These are phyloP conservation scores for Nothophytophthora sp. DNA, from an alignment of 352 stramenopile species.

Conservation along the genomic window DNA sequence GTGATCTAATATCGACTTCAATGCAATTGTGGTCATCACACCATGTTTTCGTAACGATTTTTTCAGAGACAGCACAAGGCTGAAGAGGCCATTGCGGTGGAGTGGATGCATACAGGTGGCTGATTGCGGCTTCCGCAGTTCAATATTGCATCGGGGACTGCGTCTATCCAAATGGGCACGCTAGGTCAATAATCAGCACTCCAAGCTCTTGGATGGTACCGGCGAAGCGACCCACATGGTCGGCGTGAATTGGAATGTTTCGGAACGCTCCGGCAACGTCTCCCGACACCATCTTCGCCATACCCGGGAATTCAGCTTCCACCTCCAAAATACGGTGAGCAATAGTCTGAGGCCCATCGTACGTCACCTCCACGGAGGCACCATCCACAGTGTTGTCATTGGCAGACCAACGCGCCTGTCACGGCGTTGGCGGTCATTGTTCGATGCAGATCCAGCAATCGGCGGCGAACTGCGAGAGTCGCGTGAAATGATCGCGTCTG, in stretches of 20 bases:
- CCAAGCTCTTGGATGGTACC: slow-evolving; percentile 4
- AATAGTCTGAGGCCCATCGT: neutral
- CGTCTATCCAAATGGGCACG: slow-evolving; percentile 10
- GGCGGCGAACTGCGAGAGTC: slow-evolving; percentile 1
- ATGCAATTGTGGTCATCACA: slow-evolving; percentile 12
- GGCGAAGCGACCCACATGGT: slow-evolving; percentile 13
- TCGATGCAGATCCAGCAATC: neutral
- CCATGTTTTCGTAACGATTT: neutral
- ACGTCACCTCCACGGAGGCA: neutral
- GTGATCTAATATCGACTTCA: slow-evolving; percentile 2
- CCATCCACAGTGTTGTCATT: slow-evolving; percentile 13
- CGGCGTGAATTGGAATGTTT: slow-evolving; percentile 2
- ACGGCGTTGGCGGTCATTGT: neutral
- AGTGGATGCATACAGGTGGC: slow-evolving; percentile 2
- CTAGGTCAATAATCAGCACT: slow-evolving; percentile 9
- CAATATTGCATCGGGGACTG: slow-evolving; percentile 8
- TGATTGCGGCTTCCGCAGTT: slow-evolving; percentile 7
- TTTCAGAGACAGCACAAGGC: neutral
- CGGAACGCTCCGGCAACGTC: slow-evolving; percentile 9
- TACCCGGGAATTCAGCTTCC: slow-evolving; percentile 11
- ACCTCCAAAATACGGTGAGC: slow-evolving; percentile 10
- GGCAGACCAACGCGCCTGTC: neutral
- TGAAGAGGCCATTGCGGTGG: slow-evolving; percentile 1
- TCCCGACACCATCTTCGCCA: slow-evolving; percentile 7
- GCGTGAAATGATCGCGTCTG: too few relatives aligned